phyloP scores from a whole-genome alignment of 805 yeast genomes.

The Saccharomycopsis sp. region DNA sequence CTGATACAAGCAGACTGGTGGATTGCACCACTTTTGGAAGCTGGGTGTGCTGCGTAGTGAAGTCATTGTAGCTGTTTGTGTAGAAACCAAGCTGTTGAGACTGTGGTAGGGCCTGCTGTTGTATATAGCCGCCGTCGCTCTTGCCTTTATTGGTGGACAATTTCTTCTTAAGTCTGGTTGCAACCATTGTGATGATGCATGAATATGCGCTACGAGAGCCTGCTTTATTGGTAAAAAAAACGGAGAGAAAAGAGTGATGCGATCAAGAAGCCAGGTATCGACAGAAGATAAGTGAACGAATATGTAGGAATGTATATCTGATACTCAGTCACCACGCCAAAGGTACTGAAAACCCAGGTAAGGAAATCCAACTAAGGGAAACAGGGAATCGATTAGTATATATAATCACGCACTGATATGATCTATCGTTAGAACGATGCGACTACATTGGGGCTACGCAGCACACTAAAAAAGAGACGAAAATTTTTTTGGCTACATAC shows the following conservation, averaged over 20 bases:
- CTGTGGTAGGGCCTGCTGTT: neutral
- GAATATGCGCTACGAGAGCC: neutral
- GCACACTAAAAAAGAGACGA: neutral
- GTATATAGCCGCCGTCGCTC: neutral
- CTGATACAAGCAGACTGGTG: too few relatives aligned
- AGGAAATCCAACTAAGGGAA: neutral
- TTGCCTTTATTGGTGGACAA: neutral
- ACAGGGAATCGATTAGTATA: neutral
- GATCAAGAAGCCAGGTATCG: too few relatives aligned
- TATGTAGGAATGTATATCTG: neutral
- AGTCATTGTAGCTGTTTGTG: neutral
- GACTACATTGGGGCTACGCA: neutral
- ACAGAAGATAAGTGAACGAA: too few relatives aligned
- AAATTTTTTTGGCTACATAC: neutral
- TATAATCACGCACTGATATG: neutral
- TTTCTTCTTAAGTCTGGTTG: slow-evolving; percentile 5
- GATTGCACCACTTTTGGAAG: neutral
- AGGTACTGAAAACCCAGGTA: neutral
- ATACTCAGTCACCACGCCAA: neutral
- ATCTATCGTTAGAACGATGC: neutral
- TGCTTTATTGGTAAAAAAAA: too few relatives aligned
- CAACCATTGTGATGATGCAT: neutral
- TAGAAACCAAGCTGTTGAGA: too few relatives aligned
- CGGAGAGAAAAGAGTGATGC: too few relatives aligned
- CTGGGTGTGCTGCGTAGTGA: neutral